Evolutionary conservation across 1,284 basidiomycete genomes (phyloP), one percentile per base, ranked within the genome.

Genomic region (Pseudozyma pruni): DNA sequence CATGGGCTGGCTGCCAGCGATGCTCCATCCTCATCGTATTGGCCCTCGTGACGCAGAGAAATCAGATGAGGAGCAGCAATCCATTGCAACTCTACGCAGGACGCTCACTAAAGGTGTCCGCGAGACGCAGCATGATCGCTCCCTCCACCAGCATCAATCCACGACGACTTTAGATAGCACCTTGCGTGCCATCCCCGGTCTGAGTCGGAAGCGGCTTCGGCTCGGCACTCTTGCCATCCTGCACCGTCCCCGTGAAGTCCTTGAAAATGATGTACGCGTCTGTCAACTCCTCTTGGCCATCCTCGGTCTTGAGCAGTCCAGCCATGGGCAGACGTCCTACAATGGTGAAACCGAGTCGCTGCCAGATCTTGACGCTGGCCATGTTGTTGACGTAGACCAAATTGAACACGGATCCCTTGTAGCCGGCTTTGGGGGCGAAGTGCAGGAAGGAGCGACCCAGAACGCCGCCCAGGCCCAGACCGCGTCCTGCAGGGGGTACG

Each of bases 351-450:
- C 89, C 89, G 1, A 95, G 86, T 29, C 85, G 84, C 72, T 97
- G 93, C 94, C 94, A 98, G 41, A 96, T 86, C 74, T 80, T 89
- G 58, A 91, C 83, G 53, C 88, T 90, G 13, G 90, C 89, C 39
- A 85, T 82, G 83, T 91, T 92, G 84, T 90, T 93, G 34, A 89
- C 88, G 83, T 91, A 97, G 32, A 96, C 93, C 42, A 97, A 86
- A 81, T 97, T 97, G 86, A 96, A 97, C 16, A 97, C 91, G 74
- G 90, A 93, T 0, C 88, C 91, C 73, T 89, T 86, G 85, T 94
- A 97, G 9, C 93, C 86, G 51, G 71, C 59, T 16, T 32, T 22
- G 20, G 68, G 78, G 8, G 88, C 94, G 75, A 92, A 93, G 79
- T 91, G 84, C 11, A 95, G 84, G 84, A 89, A 97, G 4, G 91